Base-by-base conservation (phyloP, 495 filamentous ascomycete genomes). In the Penicillium tannophilum region DNA sequence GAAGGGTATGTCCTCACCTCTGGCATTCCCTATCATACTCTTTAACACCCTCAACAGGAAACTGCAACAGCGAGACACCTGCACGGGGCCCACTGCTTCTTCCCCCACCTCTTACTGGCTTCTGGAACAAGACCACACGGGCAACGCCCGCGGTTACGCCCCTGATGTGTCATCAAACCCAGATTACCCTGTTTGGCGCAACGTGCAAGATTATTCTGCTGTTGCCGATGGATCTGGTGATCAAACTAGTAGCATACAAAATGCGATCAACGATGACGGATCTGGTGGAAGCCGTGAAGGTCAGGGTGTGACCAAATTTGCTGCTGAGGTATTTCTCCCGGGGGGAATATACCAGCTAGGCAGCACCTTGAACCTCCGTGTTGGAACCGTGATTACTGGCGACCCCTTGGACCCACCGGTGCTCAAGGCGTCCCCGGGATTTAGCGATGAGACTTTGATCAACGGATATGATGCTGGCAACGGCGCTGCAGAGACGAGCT, bases 181-280 rank as follows among this genome's bases (percentile, higher is more conserved):
- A 59, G 54, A 64, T 0, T 88, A 84, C 53, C 72, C 81, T 1
- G 80, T 87, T 0, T 86, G 83, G 56, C 76, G 85, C 6, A 84
- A 85, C 49, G 82, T 78, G 0, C 76, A 79, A 47, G 69, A 79
- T 33, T 87, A 83, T 63, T 74, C 72, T 2, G 84, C 82, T 5
- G 70, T 68, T 52, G 75, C 73, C 31, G 73, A 82, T 19, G 80
- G 81, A 2, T 71, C 51, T 0, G 69, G 71, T 10, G 77, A 84
- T 48, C 80, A 84, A 52, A 80, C 79, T 4, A 56, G 66, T 10
- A 66, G 50, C 3, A 17, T 79, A 1, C 75, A 79, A 26, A 62
- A 72, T 1, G 76, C 76, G 0, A 74, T 79, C 35, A 64, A 77
- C 51, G 63, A 71, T 19, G 69, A 72, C 33, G 72, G 70, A 6